Conservation (phyloP, 2,329 filamentous ascomycete genomes). For the Plenodomus biglobosus region DNA sequence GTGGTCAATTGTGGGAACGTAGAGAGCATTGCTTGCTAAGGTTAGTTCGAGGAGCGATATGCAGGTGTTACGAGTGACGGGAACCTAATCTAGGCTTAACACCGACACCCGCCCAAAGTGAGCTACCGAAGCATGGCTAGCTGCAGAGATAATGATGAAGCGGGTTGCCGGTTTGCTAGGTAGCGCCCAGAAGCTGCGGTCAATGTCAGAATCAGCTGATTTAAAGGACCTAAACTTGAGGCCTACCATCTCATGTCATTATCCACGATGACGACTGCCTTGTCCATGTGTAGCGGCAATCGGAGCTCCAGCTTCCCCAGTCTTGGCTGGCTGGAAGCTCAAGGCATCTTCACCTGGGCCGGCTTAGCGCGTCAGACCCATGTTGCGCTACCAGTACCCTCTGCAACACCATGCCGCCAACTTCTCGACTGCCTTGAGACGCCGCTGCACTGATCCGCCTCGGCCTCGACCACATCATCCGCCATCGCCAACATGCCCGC, state of each 20-base stretch:
- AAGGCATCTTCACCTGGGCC: constrained; percentile 11
- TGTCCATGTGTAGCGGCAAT: background rate
- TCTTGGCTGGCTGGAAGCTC: constrained; percentile 24
- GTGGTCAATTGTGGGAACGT: constrained; percentile 34
- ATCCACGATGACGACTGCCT: background rate
- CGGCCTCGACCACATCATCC: constrained; percentile 17
- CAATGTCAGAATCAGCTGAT: too few relatives aligned
- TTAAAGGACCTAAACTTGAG: too few relatives aligned
- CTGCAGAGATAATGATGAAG: background rate
- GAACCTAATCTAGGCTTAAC: background rate
- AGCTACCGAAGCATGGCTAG: background rate
- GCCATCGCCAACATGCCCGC: constrained; percentile 55
- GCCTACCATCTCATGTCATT: background rate
- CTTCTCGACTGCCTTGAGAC: constrained; percentile 20
- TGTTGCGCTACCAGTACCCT: background rate
- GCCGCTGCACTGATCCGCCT: constrained; percentile 24
- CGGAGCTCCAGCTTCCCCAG: constrained; percentile 3
- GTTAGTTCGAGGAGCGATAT: background rate
- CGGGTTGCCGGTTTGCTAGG: too few relatives aligned
- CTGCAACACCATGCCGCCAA: constrained; percentile 24
- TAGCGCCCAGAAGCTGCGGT: too few relatives aligned
- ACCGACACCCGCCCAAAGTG: background rate
- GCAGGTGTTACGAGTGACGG: background rate
- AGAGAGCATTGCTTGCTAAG: constrained; percentile 7
- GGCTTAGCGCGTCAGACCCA: background rate